phyloP scores from a whole-genome alignment of 2,329 filamentous ascomycete genomes.

The Xylariaceae sp. region DNA sequence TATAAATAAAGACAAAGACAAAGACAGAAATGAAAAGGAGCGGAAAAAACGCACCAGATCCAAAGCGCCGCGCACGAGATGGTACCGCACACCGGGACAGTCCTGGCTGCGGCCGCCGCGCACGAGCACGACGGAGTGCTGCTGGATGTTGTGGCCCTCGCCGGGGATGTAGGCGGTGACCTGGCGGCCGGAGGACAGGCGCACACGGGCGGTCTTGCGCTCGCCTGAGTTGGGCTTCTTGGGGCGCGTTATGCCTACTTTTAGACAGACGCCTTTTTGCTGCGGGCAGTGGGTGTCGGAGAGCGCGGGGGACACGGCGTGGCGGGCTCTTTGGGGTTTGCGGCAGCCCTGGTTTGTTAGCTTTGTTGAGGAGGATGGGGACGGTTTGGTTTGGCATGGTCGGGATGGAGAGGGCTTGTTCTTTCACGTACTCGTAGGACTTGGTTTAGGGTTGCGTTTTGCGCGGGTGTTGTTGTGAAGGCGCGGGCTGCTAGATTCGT shows the following conservation, averaged over 20 bases:
- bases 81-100: slow-evolving; percentile 97
- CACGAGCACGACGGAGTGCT: slow-evolving; percentile 97
- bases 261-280: slow-evolving; percentile 93
- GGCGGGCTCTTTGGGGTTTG: slow-evolving; percentile 72
- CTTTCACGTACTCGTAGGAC: slow-evolving; percentile 51
- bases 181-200: slow-evolving; percentile 79
- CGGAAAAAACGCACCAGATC: slow-evolving; percentile 74
- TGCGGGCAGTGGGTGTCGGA: slow-evolving; percentile 64
- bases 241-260: slow-evolving; percentile 87
- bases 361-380: background rate
- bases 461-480: slow-evolving; percentile 56
- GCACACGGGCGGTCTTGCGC: slow-evolving; percentile 88
- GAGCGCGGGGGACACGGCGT: slow-evolving; percentile 83
- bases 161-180: slow-evolving; percentile 94
- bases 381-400: background rate
- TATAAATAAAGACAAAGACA: background rate
- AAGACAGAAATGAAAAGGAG: background rate
- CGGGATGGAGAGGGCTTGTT: background rate
- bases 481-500: slow-evolving; percentile 33
- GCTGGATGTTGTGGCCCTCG: slow-evolving; percentile 97
- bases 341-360: slow-evolving; percentile 61
- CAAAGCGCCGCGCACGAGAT: slow-evolving; percentile 83
- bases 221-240: slow-evolving; percentile 99
- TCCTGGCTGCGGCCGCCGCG: slow-evolving; percentile 89
- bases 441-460: slow-evolving; percentile 66